Conservation (phyloP, 192 early-diverging fungal genomes). For the Coemansia sp. region DNA sequence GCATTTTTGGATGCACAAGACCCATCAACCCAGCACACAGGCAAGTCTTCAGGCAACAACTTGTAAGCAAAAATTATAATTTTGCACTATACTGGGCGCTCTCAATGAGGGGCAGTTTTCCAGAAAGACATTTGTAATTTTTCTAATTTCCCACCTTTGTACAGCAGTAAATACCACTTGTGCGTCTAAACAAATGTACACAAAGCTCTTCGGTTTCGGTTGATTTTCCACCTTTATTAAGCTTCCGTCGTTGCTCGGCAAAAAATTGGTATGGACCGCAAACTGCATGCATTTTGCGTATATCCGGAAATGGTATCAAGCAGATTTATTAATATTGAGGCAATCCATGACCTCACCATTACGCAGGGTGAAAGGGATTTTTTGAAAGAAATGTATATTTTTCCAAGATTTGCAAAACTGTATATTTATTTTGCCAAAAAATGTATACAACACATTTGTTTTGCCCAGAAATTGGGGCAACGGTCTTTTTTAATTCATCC, state of each 20-base stretch:
- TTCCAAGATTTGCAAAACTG: not conserved
- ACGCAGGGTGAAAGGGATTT: not conserved
- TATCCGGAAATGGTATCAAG: conserved; percentile 3
- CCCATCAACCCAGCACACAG: conserved; percentile 6
- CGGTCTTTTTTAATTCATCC: not conserved
- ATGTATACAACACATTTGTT: too few relatives aligned
- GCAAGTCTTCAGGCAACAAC: conserved; percentile 5
- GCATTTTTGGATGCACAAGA: conserved; percentile 31
- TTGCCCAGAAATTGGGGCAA: not conserved
- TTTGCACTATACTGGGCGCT: conserved; percentile 1
- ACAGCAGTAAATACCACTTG: not conserved
- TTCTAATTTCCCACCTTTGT: not conserved
- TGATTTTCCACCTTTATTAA: conserved; percentile 2
- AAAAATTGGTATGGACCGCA: not conserved
- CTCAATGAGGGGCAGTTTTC: not conserved
- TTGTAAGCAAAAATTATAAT: not conserved
- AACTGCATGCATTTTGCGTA: not conserved
- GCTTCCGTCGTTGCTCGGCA: not conserved
- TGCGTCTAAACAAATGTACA: not conserved
- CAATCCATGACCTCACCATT: conserved; percentile 1
- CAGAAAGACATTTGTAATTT: conserved; percentile 4
- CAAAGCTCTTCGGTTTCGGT: not conserved
- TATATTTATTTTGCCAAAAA: too few relatives aligned
- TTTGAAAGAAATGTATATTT: not conserved
- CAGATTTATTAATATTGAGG: not conserved